Base-by-base conservation (phyloP, 257 asterid genomes). In the Solanum sejunctum region DNA sequence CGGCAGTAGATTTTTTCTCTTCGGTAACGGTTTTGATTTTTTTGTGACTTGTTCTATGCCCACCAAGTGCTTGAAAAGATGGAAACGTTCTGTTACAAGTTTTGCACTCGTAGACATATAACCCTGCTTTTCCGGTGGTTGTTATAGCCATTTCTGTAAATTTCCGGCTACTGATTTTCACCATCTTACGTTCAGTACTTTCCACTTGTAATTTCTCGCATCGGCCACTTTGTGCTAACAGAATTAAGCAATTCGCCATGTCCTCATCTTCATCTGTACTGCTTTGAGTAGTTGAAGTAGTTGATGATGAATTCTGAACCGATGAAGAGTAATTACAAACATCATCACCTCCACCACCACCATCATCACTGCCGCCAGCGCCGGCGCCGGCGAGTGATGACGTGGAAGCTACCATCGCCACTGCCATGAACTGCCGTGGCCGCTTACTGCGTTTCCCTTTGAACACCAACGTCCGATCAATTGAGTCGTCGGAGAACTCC, bases 31-130 rank as follows among this genome's bases (percentile, higher is more conserved):
- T 66, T 84, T 92, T 94, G 2, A 92, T 94, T 86, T 89, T 92
- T 88, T 93, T 95, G 84, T 95, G 99, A 79, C 99, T 92, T 10
- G 99, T 93, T 66, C 99, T 82, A 88, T 95, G 99, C 23, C 98
- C 99, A 8, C 99, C 99, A 43, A 95, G 85, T 51, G 99, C 99
- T 85, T 95, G 99, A 72, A 94, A 95, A 1, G 98, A 93, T 5
- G 97, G 92, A 85, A 94, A 95, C n/a, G 89, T 86, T 58, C 97
- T 86, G 89, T 87, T 91, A 84, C 98, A 95, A 13, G 97, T 94
- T 72, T 93, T 95, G 88, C 98, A 95, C 88, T 94, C 97, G 51
- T 95, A 94, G 20, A 89, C 93, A 72, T 86, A 91, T 67, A 88
- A 85, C 2, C 93, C 96, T 3, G 87, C 92, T 87, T 90, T 90